A percentile compares a stretch with the other conserved stretches of the same genome.
phyloP scores from a whole-genome alignment of 805 yeast species.

The Lipomyces sp. region DNA sequence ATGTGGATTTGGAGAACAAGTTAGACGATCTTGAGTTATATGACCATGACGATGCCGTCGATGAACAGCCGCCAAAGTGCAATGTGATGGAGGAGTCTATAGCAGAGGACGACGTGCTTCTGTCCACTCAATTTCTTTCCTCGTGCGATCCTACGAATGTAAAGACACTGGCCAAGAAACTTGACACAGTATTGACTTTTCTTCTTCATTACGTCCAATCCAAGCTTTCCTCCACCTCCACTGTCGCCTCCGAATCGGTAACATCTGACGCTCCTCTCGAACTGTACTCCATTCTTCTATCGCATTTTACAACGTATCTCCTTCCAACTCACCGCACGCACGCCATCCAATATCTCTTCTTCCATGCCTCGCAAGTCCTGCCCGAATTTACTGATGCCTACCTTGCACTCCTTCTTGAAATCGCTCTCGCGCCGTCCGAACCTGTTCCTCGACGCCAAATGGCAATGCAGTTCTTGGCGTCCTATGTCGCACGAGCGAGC shows the following conservation, averaged over 20 bases:
- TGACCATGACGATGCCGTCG: slow-evolving; percentile 47
- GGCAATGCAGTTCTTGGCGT: slow-evolving; percentile 87
- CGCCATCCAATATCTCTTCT: slow-evolving; percentile 79
- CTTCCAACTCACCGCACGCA: slow-evolving; percentile 90
- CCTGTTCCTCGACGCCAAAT: slow-evolving; percentile 73
- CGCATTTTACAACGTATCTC: slow-evolving; percentile 75
- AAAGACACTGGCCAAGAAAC: slow-evolving; percentile 42
- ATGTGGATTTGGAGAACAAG: slow-evolving; percentile 87
- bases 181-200: slow-evolving; percentile 64
- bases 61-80: slow-evolving; percentile 31
- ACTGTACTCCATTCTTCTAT: slow-evolving; percentile 67
- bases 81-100: slow-evolving; percentile 1
- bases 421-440: slow-evolving; percentile 69
- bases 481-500: slow-evolving; percentile 84
- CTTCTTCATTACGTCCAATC: slow-evolving; percentile 42
- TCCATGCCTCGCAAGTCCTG: slow-evolving; percentile 75
- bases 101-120: slow-evolving; percentile 15
- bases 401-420: slow-evolving; percentile 74
- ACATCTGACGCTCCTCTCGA: slow-evolving; percentile 65
- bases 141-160: slow-evolving; percentile 14
- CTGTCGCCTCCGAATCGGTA: slow-evolving; percentile 46
- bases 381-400: slow-evolving; percentile 82
- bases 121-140: slow-evolving; percentile 9
- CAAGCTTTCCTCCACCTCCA: slow-evolving; percentile 50
- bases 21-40: slow-evolving; percentile 75